Base-by-base conservation (phyloP, 2,329 filamentous ascomycete species). In the Paecilomyces sp. region DNA sequence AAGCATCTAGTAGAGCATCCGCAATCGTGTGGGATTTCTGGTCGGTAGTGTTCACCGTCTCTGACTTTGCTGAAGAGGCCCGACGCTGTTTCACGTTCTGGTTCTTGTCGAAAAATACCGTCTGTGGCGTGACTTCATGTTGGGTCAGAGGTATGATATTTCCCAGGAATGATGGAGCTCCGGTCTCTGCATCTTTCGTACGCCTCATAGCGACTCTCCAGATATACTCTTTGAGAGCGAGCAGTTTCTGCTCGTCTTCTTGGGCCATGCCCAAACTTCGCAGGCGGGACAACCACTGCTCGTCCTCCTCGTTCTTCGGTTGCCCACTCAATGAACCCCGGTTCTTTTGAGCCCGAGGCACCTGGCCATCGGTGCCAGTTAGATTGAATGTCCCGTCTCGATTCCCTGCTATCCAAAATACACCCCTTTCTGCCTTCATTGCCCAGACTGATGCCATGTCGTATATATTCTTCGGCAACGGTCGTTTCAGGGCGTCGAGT, bases 401-500 rank as follows among this genome's bases (percentile, higher is more conserved):
- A 65, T 85, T 85, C 6, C 89, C 81, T 0, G 88, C 80, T 67
- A 88, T 91, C 94, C 94, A 99, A 70, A 99, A 99, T 0, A 90
- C 70, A 0, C 93, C 91, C 65, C 85, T 88, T 50, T 96, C 91
- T 0, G 87, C 80, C 67, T 93, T 92, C 0, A 83, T 81, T 0
- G 92, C 92, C 95, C 95, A 99, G 7, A 85, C 84, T 51, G 93
- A 80, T 4, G 92, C 88, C 72, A 95, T 85, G 62, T 99, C 94
- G 69, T 96, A 89, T 0, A 96, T 87, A 0, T 86, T 80, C 60
- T 92, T 84, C 1, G 91, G 84, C 13, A 97, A 74, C 0, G 95
- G 92, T 66, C 85, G 88, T 75, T 94, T 95, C 28, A 99, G 77
- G 2, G 88, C 85, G 68, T 96, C 91, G 1, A 97, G 83, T 11